Conservation (phyloP, 371 early-diverging fungal genomes). For the Entomophthora muscae region DNA sequence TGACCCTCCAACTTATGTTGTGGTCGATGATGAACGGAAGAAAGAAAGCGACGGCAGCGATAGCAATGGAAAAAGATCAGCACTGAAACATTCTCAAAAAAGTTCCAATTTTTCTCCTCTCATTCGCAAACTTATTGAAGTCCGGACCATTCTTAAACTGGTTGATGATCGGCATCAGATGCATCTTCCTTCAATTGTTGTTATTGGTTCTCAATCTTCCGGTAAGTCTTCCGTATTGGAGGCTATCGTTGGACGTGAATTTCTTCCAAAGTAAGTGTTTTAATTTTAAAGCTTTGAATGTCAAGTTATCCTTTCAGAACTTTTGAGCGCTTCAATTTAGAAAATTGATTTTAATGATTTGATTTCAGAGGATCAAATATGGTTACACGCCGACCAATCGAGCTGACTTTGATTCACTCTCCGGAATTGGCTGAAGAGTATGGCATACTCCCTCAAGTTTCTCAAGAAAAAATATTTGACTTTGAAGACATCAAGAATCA, state of each 20-base stretch:
- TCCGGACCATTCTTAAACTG: slow-evolving; percentile 76
- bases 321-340: no score
- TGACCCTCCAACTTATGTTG: slow-evolving; percentile 7
- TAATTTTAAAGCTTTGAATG: no score
- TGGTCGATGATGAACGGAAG: slow-evolving; percentile 15
- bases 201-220: slow-evolving; percentile 93
- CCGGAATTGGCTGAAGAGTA: slow-evolving; percentile 74
- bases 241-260: slow-evolving; percentile 96
- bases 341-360: neutral
- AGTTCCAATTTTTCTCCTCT: slow-evolving; percentile 56
- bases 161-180: slow-evolving; percentile 57
- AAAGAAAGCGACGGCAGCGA: slow-evolving; percentile 12
- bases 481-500: slow-evolving; percentile 80
- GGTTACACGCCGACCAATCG: slow-evolving; percentile 98
- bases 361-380: slow-evolving; percentile 75
- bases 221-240: slow-evolving; percentile 98
- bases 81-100: neutral
- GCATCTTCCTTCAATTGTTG: slow-evolving; percentile 90
- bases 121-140: slow-evolving; percentile 84
- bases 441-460: slow-evolving; percentile 86
- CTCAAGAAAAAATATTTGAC: slow-evolving; percentile 69
- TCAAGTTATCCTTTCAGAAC: no score
- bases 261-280: slow-evolving; percentile 84
- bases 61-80: no score
- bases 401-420: slow-evolving; percentile 88